These are phyloP conservation scores for Candida adriatica DNA, from an alignment of 805 yeast species.

Conservation along the genomic window DNA sequence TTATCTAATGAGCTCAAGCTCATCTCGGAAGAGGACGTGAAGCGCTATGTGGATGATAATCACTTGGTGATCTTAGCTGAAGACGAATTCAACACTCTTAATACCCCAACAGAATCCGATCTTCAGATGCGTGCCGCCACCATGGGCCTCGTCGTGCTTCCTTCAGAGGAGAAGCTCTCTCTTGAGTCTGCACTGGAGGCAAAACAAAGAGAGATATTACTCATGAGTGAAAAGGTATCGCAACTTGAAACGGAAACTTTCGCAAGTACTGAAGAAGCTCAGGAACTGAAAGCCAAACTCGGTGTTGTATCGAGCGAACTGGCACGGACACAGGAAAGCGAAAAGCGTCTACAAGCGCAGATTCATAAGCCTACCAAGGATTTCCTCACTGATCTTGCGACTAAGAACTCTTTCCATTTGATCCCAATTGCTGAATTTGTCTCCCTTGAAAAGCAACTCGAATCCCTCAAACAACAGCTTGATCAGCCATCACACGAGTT, in stretches of 20 bases:
- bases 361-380: conserved; percentile 26
- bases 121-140: too few species aligned
- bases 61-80: conserved; percentile 23
- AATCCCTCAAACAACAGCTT: conserved; percentile 7
- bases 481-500: conserved; percentile 14
- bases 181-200: too few species aligned
- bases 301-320: conserved; percentile 9
- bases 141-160: too few species aligned
- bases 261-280: too few species aligned
- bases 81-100: conserved; percentile 13
- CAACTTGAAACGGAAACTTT: conserved; percentile 18
- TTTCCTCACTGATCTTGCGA: conserved; percentile 25
- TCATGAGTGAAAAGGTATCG: conserved; percentile 1
- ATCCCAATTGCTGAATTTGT: conserved; percentile 13
- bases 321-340: conserved; percentile 1
- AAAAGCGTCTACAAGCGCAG: conserved; percentile 5
- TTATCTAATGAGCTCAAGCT: conserved; percentile 18
- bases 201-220: too few species aligned
- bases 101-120: background rate
- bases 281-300: conserved; percentile 17
- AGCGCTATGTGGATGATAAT: conserved; percentile 25
- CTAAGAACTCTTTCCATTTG: conserved; percentile 16
- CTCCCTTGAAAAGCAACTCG: conserved; percentile 4
- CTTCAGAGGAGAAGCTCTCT: too few species aligned
- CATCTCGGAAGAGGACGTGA: conserved; percentile 21